phyloP scores from a whole-genome alignment of 495 filamentous ascomycete species.

The Penicillium atrosanguineum region DNA sequence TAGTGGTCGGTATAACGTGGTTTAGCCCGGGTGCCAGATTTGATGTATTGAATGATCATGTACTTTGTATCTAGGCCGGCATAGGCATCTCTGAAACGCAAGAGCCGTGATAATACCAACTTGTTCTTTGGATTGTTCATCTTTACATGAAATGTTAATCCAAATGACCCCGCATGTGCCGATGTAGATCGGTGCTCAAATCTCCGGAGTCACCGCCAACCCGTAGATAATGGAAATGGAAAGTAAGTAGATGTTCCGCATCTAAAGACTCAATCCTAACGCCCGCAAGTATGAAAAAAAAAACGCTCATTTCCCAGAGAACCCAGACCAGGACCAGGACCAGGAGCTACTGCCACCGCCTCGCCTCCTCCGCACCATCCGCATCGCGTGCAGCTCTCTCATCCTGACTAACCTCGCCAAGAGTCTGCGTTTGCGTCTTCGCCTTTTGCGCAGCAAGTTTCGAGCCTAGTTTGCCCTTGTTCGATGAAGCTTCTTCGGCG shows the following conservation, averaged over 20 bases:
- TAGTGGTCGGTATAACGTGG: slow-evolving; percentile 86
- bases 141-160: no score
- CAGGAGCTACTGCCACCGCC: slow-evolving; percentile 5
- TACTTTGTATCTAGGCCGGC: background rate
- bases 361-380: slow-evolving; percentile 33
- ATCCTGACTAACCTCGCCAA: slow-evolving; percentile 53
- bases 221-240: background rate
- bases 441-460: slow-evolving; percentile 66
- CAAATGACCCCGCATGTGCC: no score
- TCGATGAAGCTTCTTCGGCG: slow-evolving; percentile 27
- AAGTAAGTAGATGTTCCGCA: background rate
- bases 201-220: background rate
- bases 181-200: no score
- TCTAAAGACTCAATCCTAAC: background rate
- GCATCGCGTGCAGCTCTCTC: slow-evolving; percentile 57
- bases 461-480: slow-evolving; percentile 55
- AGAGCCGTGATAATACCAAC: background rate
- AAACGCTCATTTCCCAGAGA: background rate
- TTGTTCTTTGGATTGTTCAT: background rate
- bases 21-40: slow-evolving; percentile 41
- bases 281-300: background rate
- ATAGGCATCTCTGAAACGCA: background rate
- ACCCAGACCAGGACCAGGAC: no score
- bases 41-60: background rate
- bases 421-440: slow-evolving; percentile 58